Conservation (phyloP, 495 filamentous ascomycete species). For the Mytilinidion resinicola region DNA sequence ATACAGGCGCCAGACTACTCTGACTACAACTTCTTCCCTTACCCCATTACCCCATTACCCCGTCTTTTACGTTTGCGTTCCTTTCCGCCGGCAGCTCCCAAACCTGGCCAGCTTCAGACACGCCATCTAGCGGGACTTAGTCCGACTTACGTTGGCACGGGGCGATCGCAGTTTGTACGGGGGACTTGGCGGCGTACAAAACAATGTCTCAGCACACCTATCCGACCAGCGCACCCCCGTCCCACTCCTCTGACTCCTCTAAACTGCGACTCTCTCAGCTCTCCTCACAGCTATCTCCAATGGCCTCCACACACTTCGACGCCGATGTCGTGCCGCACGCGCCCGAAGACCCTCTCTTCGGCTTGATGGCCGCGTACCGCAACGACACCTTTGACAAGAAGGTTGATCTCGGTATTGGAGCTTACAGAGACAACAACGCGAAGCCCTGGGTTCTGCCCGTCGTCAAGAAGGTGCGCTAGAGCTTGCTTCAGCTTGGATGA, state of each 20-base stretch:
- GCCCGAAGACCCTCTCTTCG: slow-evolving; percentile 93
- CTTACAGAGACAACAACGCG: slow-evolving; percentile 89
- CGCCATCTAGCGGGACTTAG: no score
- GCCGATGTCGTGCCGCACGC: slow-evolving; percentile 77
- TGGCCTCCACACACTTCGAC: slow-evolving; percentile 57
- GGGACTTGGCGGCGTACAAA: no score
- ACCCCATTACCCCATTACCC: no score
- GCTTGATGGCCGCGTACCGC: slow-evolving; percentile 80
- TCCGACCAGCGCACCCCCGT: no score
- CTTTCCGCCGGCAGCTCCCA: no score
- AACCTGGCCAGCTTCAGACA: no score
- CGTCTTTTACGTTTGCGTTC: no score
- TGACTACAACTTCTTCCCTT: no score
- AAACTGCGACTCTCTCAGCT: slow-evolving; percentile 44
- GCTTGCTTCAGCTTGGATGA: neutral
- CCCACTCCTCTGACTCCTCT: neutral
- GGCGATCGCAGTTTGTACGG: no score
- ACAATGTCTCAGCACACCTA: no score
- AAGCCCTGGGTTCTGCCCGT: slow-evolving; percentile 99
- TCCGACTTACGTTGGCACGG: no score
- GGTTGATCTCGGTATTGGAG: slow-evolving; percentile 93
- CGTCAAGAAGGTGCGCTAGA: slow-evolving; percentile 73
- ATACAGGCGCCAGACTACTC: no score
- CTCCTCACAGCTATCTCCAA: slow-evolving; percentile 46
- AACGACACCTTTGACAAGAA: slow-evolving; percentile 80